Conservation (phyloP, 371 early-diverging fungal species). For the Choanephora cucurbitarum region DNA sequence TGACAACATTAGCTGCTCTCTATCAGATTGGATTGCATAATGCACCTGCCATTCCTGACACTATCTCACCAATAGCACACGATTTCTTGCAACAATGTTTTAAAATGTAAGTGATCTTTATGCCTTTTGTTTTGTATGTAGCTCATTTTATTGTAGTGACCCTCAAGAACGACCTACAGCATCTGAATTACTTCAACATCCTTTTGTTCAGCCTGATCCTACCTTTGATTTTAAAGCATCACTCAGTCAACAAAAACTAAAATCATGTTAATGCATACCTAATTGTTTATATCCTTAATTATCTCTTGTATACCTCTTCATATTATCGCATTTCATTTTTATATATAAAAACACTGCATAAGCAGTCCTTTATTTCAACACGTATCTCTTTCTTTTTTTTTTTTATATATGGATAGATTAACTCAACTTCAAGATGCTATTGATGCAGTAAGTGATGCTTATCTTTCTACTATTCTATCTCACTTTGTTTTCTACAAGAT, state of each 20-base stretch:
- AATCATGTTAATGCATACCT: neutral
- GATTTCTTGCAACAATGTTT: conserved; percentile 77
- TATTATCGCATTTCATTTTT: no score
- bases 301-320: no score
- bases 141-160: conserved; percentile 33
- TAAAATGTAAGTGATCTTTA: conserved; percentile 47
- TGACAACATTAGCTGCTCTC: conserved; percentile 85
- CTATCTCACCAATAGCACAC: conserved; percentile 62
- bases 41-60: conserved; percentile 73
- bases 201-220: conserved; percentile 45
- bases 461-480: neutral
- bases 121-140: neutral
- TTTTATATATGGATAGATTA: conserved; percentile 47
- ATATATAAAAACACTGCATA: no score
- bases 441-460: conserved; percentile 41
- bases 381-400: neutral
- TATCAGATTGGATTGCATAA: conserved; percentile 77
- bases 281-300: no score
- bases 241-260: conserved; percentile 8
- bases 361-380: neutral
- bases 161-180: conserved; percentile 66
- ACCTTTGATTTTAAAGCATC: conserved; percentile 49
- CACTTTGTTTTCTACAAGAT: conserved; percentile 25
- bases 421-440: conserved; percentile 69
- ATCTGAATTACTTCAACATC: conserved; percentile 51